Evolutionary conservation across 805 yeast species (phyloP), one percentile per base, ranked within the genome.

Genomic region (Spencermartinsiella europaea): DNA sequence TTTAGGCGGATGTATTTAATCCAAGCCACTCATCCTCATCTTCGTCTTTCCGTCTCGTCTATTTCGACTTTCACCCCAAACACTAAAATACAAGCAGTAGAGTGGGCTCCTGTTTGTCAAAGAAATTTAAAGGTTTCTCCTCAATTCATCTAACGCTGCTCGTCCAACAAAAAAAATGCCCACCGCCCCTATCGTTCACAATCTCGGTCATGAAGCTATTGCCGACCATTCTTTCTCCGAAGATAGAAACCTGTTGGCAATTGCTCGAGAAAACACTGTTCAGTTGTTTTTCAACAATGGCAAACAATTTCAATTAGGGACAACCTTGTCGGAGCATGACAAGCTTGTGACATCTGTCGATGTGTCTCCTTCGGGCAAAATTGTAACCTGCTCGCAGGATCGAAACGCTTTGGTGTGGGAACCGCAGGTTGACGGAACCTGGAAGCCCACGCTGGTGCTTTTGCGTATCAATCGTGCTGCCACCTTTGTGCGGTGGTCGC

Each of bases 331-430:
- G 38, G 95, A 88, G 54, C 98, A 91, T 65, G 97, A 91, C 66
- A 90, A 91, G 65, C 80, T 90, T 2, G 90, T 93, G 40, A 93
- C 99, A 14, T 90, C 97, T 0, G 87, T 93, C 34, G 99, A 93
- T 64, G 82, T 95, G 58, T 84, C 96, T 34, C 57, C 58, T 16
- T 87, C 85, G 55, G 96, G 96, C 40, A 81, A 84, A 64, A 88
- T 93, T 56, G 93, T 93, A 60, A 93, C 98, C 27, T 89, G 97
- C 64, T 89, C 98, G 7, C 98, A 93, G 69, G 99, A 93, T 67
- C 78, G 99, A 67, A 93, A 93, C 59, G 98, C 98, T 12, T 77
- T 90, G 55, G 99, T 93, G 15, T 93, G 98, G 97, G 90, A 86
- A 54, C 85, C 85, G 31, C 69, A 74, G 50, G 66, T 77, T 28